Base-by-base conservation (phyloP, 2,329 filamentous ascomycete species). In the Epichloe elymi region DNA sequence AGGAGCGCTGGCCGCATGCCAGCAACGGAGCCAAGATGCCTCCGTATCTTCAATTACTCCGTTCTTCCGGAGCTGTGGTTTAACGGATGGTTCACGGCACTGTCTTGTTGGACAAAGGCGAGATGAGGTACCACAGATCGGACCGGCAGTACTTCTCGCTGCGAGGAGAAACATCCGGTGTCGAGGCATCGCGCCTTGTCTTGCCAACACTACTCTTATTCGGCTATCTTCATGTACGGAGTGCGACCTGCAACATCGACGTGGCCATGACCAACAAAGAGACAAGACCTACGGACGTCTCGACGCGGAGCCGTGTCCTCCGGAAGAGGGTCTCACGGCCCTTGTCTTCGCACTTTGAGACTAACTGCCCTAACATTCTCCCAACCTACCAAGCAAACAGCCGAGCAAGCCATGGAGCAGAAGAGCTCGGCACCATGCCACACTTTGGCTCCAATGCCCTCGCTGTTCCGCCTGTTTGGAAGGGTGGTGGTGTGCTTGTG, bases 61-160 rank as follows among this genome's bases (percentile, higher is more conserved):
- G 20, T 45, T 4, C 20, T 37, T 49, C 37, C 44, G 35, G 36
- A 26, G 41, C 50, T 20, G 17, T 45, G 10, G 41, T 41, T 30
- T 49, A 41, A 40, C 35, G 37, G 40, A 39, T 10, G 46, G 43
- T 19, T 41, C 50, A 44, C 52, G 54, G 51, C 41, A 44, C 48
- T 42, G 51, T 52, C 44, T 54, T 58, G 62, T 63, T 57, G 53
- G 57, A 61, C 59, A 61, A 59, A 64, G 61, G 60, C 64, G 61
- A 68, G 65, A 67, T 68, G 65, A 64, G 57, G 67, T 68, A 55
- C 59, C 63, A 69, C 67, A 68, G 65, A 69, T 68, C 65, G 67
- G 62, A 59, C 51, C 49, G 55, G 55, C 57, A 56, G 54, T 61
- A 61, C 58, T 59, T 59, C 59, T 59, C 58, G 61, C 62, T 63